These are phyloP conservation scores for Mycena galopus DNA, from an alignment of 768 basidiomycete genomes.

Conservation along the genomic window DNA sequence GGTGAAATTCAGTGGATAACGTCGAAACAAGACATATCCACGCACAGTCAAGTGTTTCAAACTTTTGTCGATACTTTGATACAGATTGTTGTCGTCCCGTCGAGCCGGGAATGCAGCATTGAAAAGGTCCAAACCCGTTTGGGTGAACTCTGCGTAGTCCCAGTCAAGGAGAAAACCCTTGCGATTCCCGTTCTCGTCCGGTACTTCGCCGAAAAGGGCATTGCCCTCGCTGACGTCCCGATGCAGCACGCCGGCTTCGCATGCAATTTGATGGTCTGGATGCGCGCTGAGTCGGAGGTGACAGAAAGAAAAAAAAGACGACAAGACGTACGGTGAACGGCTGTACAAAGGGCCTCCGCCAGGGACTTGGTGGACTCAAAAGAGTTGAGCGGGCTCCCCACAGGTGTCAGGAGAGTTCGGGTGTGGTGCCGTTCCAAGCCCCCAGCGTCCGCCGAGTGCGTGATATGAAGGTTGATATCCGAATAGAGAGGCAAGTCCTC, in stretches of 20 bases:
- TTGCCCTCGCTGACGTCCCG: conserved; percentile 30
- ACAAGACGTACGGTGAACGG: conserved; percentile 14
- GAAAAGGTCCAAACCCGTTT: not conserved
- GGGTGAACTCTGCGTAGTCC: conserved; percentile 31
- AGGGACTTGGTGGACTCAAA: conserved; percentile 7
- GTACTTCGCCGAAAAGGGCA: conserved; percentile 11
- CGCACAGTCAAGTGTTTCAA: conserved; percentile 24
- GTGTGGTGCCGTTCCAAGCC: conserved; percentile 2
- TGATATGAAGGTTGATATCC: not conserved
- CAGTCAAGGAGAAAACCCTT: conserved; percentile 24
- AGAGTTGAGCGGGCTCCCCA: not conserved
- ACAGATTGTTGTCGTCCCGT: not conserved
- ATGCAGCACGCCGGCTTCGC: conserved; percentile 17
- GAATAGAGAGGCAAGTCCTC: not conserved
- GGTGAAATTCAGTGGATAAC: not conserved
- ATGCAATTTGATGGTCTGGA: conserved; percentile 18
- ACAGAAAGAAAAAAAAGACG: not conserved
- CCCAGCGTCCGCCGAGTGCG: not conserved
- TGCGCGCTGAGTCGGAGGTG: not conserved
- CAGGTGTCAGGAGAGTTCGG: conserved; percentile 9
- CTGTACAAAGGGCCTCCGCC: not conserved
- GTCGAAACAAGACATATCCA: not conserved
- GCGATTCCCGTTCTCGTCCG: not conserved
- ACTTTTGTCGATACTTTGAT: conserved; percentile 5
- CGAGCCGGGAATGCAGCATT: not conserved